phyloP scores from a whole-genome alignment of 2,329 filamentous ascomycete genomes.

The Graphilbum sp. region DNA sequence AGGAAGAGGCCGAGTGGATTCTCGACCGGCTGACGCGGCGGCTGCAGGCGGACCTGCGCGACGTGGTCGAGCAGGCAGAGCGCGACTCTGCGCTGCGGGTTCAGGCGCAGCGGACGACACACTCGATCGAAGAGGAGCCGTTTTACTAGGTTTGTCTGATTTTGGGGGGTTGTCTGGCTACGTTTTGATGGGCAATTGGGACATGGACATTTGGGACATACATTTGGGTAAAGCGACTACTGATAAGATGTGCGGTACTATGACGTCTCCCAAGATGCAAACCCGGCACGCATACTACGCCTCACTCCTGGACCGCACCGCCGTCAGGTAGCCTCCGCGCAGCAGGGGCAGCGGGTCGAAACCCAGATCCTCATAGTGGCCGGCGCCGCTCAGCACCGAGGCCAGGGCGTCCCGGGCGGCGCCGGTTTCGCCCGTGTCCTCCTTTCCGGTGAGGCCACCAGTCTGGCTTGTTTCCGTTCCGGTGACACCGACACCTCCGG shows the following conservation, averaged over 20 bases:
- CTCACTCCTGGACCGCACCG: no score
- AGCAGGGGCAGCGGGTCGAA: slow-evolving; percentile 23
- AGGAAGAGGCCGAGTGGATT: slow-evolving; percentile 59
- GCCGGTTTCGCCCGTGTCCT: no score
- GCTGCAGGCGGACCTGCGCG: slow-evolving; percentile 32
- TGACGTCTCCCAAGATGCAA: no score
- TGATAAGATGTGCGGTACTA: no score
- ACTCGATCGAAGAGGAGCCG: slow-evolving; percentile 5
- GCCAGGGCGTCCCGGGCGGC: not conserved
- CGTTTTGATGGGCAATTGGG: not conserved
- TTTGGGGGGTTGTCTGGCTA: not conserved
- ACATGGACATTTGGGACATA: not conserved
- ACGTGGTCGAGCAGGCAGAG: not conserved
- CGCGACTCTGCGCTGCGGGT: not conserved
- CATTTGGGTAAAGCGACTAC: not conserved
- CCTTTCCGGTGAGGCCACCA: slow-evolving; percentile 3
- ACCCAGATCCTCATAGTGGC: slow-evolving; percentile 24
- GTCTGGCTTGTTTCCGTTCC: no score
- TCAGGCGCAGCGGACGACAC: slow-evolving; percentile 1
- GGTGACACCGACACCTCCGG: no score
- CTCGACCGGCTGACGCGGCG: slow-evolving; percentile 44
- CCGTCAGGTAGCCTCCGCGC: slow-evolving; percentile 21
- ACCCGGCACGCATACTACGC: no score
- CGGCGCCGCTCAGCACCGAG: slow-evolving; percentile 6
- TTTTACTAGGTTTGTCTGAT: not conserved